Conservation (phyloP, 2,329 filamentous ascomycete genomes). For the Thermothelomyces thermophilus region DNA sequence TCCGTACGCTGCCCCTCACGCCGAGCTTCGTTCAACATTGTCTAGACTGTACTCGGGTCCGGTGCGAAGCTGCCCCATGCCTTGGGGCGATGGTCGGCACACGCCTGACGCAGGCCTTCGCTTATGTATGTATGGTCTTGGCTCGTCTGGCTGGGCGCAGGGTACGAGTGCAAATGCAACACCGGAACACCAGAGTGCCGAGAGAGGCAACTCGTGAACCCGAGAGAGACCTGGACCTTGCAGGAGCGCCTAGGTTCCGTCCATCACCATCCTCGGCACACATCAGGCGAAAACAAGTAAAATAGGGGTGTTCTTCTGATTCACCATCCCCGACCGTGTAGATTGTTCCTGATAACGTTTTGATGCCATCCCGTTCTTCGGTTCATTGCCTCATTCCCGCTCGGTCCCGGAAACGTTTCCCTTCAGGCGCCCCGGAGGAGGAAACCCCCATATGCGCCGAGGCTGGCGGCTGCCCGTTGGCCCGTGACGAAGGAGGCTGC, state of each 20-base stretch:
- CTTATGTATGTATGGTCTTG: too few relatives aligned
- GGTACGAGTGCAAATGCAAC: too few relatives aligned
- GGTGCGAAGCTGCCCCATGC: too few relatives aligned
- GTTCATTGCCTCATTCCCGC: constrained; percentile 6
- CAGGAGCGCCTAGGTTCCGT: background rate
- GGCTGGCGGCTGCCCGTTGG: constrained; percentile 10
- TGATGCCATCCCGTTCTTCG: background rate
- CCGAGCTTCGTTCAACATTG: too few relatives aligned
- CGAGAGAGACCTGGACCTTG: background rate
- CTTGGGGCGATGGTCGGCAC: too few relatives aligned
- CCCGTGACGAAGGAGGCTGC: constrained; percentile 25
- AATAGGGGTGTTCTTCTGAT: background rate
- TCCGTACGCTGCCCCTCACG: too few relatives aligned
- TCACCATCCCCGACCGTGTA: background rate
- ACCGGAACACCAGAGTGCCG: too few relatives aligned
- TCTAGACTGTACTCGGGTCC: too few relatives aligned
- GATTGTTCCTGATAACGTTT: background rate
- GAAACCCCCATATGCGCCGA: background rate
- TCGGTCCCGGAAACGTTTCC: constrained; percentile 2
- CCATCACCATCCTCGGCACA: background rate
- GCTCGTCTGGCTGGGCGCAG: too few relatives aligned
- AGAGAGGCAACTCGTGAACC: too few relatives aligned
- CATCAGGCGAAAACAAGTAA: background rate
- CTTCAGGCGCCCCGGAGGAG: background rate
- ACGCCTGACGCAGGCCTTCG: too few relatives aligned